Base-by-base conservation (phyloP, 768 basidiomycete genomes). In the Mycena filopes region DNA sequence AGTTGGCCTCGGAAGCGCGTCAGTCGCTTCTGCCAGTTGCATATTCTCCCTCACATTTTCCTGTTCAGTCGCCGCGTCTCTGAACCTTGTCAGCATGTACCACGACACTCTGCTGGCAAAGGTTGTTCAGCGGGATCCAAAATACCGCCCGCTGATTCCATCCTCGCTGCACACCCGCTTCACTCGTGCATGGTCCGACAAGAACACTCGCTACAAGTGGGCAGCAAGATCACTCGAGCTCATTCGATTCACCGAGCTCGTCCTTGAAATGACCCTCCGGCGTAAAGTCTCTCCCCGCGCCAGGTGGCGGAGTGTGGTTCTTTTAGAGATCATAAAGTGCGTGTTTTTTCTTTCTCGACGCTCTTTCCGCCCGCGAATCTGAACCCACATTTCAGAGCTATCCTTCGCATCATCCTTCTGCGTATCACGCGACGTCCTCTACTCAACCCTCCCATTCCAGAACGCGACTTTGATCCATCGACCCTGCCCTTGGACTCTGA, bases 1-100 rank as follows among this genome's bases (percentile, higher is more conserved):
- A 98, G 77, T 82, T 99, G 53, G 96, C 94, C 64, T 95, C 95
- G 15, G 97, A 99, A 86, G 88, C 92, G 73, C 82, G 96, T 97
- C 70, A 85, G 95, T 93, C 66, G 59, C 53, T 65, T 65, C 59
- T 53, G 33, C 38, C 48, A 57, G 66, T 36, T 54, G 51, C 61
- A 45, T 23, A 36, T 41, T 60, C 60, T 68, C 66, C 67, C 57
- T 69, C 51, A 63, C 59, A 61, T 67, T 61, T 60, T 65, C 58
- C 43, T 36, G 36, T 9, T 29, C 75, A 98, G 96, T 99, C 56
- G 93, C 94, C 42, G 87, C 97, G n/a, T 78, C 88, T 33, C 82
- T 98, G 72, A 96, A 95, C 78, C 81, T 94, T 45, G 85, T 94
- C 74, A 94, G 93, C 82, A 85, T 96, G 84, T 98, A 98, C 75